Evolutionary conservation across 2,329 filamentous ascomycete genomes (phyloP), one percentile per base, ranked within the genome.

Genomic region (Pseudogymnoascus sp.): DNA sequence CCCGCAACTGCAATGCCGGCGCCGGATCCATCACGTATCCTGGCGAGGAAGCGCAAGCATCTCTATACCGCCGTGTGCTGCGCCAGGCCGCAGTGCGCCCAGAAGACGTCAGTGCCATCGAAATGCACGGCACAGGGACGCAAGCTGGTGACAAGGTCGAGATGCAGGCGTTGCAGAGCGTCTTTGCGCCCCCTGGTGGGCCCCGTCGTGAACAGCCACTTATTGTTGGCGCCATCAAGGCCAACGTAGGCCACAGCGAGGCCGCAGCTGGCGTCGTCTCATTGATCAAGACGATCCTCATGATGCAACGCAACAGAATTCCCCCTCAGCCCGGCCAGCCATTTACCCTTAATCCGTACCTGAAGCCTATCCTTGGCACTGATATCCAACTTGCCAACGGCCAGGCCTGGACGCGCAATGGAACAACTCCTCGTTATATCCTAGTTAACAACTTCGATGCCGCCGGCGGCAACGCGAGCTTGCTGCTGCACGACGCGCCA

Each of bases 121-220:
- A 95, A 75, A 91, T 93, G 86, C 90, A 96, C 73, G 90, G 89
- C 16, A 95, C 90, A 2, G 91, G 90, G 40, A 96, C 90, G 0
- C 89, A 93, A 72, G 90, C 88, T 38, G 91, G 89, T 66, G 91
- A 95, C 70, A 85, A 84, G 7, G 88, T 85, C 3, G 91, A 96
- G 72, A 91, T 93, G 87, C 79, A 84, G 0, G 90, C 88, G 0
- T 88, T 93, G 60, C 84, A 85, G 53, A 80, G 82, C 46, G 77
- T 81, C 9, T 87, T 87, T 67, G 83, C 82, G 53, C 82, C 82
- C 18, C 21, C 34, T 28, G n/a, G 14, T 9, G 16, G 56, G 7
- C 16, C 40, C 11, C 21, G 34, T 12, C 21, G 12, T 28, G 11
- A 64, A 3, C 21, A 63, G 12, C 59, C 56, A 18, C 31, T 66